Conservation (phyloP, 768 basidiomycete species). For the Kondoa subrosea region DNA sequence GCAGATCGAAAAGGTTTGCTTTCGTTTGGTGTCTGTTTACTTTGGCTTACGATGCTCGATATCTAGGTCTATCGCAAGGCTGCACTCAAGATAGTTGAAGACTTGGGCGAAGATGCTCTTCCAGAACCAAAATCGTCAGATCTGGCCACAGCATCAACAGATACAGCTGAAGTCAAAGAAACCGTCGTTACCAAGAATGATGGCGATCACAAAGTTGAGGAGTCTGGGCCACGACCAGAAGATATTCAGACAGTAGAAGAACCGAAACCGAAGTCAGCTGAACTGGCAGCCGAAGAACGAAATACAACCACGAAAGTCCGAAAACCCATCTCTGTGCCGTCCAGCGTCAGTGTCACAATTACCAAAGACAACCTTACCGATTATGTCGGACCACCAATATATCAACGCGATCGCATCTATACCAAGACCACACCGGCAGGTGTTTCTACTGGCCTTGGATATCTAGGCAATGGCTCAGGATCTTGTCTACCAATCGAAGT, state of each 20-base stretch:
- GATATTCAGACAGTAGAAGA: constrained; percentile 19
- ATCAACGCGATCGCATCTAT: constrained; percentile 89
- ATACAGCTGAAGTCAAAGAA: constrained; percentile 29
- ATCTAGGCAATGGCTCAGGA: constrained; percentile 87
- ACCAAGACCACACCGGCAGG: constrained; percentile 63
- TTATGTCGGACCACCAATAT: constrained; percentile 88
- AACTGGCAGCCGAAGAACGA: constrained; percentile 24
- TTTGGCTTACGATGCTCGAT: not conserved
- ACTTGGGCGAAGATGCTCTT: constrained; percentile 69
- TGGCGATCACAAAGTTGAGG: constrained; percentile 6
- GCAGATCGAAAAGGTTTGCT: constrained; percentile 69
- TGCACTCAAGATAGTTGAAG: constrained; percentile 73
- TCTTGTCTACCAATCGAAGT: constrained; percentile 96
- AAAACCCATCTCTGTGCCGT: constrained; percentile 63
- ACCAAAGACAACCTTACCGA: constrained; percentile 78
- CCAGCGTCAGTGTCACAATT: constrained; percentile 59
- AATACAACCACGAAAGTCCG: constrained; percentile 58
- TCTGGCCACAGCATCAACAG: constrained; percentile 30
- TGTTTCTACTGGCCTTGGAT: constrained; percentile 86
- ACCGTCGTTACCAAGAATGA: constrained; percentile 11
- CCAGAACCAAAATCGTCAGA: constrained; percentile 34
- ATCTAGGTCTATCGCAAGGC: constrained; percentile 86
- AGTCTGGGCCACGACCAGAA: constrained; percentile 6
- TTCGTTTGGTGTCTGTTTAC: constrained; percentile 33
- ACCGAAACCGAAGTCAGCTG: constrained; percentile 17